A percentile compares a stretch with the other conserved stretches of the same genome.
These are phyloP conservation scores for Pythium monospermum DNA, from an alignment of 352 stramenopile species.

Conservation along the genomic window DNA sequence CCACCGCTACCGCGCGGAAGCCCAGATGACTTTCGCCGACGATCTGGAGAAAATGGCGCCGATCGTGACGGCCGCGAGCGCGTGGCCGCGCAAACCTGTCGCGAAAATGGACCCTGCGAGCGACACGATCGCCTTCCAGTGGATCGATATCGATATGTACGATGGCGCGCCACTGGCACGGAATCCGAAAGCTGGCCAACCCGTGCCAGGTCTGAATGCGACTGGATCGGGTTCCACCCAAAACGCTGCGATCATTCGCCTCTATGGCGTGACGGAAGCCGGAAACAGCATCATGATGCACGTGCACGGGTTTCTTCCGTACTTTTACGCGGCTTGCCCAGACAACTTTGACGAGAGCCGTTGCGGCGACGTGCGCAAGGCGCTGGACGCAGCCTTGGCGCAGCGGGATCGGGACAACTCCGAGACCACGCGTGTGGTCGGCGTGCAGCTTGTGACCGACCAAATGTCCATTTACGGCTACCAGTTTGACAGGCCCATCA, in stretches of 20 bases:
- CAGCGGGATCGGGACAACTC: slow-evolving; percentile 50
- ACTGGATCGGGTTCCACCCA: slow-evolving; percentile 88
- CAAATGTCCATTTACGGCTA: slow-evolving; percentile 87
- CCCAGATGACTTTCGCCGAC: slow-evolving; percentile 37
- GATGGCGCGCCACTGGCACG: slow-evolving; percentile 76
- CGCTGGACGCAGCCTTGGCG: slow-evolving; percentile 48
- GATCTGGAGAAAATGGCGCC: slow-evolving; percentile 58
- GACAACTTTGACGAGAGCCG: slow-evolving; percentile 58
- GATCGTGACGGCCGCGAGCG: slow-evolving; percentile 52
- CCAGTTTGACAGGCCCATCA: slow-evolving; percentile 68
- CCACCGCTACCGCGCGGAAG: slow-evolving; percentile 18
- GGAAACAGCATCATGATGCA: slow-evolving; percentile 96
- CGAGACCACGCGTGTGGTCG: slow-evolving; percentile 46
- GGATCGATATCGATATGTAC: slow-evolving; percentile 99
- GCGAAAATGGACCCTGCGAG: slow-evolving; percentile 26
- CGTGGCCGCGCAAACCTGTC: slow-evolving; percentile 55
- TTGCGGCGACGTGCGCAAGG: slow-evolving; percentile 63
- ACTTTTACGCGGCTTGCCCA: slow-evolving; percentile 93
- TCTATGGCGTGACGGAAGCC: slow-evolving; percentile 95
- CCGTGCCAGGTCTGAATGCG: slow-evolving; percentile 76
- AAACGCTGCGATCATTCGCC: slow-evolving; percentile 89
- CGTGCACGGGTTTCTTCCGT: slow-evolving; percentile 97
- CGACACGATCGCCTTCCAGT: slow-evolving; percentile 88
- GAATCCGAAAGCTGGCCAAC: slow-evolving; percentile 83
- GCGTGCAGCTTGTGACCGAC: slow-evolving; percentile 68